Conservation (phyloP, 2,329 filamentous ascomycete genomes). For the Curvularia sp. region DNA sequence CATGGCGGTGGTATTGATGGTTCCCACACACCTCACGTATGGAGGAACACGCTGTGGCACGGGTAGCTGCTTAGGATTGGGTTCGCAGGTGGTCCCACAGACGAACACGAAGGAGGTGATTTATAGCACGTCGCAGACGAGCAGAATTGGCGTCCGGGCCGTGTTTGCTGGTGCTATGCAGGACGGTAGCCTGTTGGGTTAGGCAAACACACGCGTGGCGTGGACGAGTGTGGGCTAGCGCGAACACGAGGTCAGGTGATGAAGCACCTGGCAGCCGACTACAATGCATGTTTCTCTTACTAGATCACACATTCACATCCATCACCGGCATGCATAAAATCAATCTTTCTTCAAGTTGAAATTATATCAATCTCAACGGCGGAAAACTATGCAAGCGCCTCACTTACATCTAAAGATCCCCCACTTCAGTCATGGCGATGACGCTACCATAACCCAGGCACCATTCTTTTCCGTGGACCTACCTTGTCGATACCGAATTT, state of each 20-base stretch:
- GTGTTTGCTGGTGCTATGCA: constrained; percentile 3
- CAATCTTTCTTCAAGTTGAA: not conserved
- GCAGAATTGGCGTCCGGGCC: not conserved
- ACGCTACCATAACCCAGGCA: constrained; percentile 44
- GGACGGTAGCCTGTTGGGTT: constrained; percentile 12
- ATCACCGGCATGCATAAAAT: not conserved
- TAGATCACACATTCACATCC: not conserved
- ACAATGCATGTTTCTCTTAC: not conserved
- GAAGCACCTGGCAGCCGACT: not conserved
- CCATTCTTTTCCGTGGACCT: constrained; percentile 38
- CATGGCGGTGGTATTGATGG: constrained; percentile 62
- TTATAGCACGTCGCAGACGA: not conserved
- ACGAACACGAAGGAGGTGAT: not conserved
- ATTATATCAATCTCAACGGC: not conserved
- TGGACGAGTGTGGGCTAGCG: constrained; percentile 1
- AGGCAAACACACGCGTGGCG: constrained; percentile 15
- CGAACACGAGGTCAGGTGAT: constrained; percentile 10
- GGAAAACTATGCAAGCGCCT: not conserved
- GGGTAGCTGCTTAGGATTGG: not conserved
- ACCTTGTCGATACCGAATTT: constrained; percentile 45
- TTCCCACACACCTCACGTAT: constrained; percentile 8
- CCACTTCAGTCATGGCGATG: not conserved
- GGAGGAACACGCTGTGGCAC: not conserved
- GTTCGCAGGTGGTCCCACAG: not conserved
- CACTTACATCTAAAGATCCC: not conserved